Base-by-base conservation (phyloP, 164 flowering plant species). In the Vitis vinifera region DNA sequence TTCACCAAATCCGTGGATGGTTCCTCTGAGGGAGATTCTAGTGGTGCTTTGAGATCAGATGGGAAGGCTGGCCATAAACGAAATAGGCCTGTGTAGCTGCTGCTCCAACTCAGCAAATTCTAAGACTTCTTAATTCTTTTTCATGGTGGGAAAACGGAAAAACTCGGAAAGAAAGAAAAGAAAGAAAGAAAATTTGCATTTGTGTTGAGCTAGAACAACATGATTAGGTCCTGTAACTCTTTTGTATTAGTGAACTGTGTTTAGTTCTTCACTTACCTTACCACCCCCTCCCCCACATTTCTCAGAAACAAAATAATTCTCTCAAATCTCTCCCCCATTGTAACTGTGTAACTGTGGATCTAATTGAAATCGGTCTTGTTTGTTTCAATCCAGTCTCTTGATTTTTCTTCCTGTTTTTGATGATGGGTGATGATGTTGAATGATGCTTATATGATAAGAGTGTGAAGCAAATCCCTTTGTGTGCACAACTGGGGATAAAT, bases 21-120 rank as follows among this genome's bases (percentile, higher is more conserved):
- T 66, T 83, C 88, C 4, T 83, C 85, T 3, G 87, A 87, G 59
- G 91, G 86, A 1, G 91, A 83, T 29, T 83, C 85, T 0, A 76
- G 83, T 55, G 89, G 84, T 13, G 79, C 80, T 57, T n/a, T 79
- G 31, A 76, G 50, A 72, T 77, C 85, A 2, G 86, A 82, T 73
- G 83, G 79, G 23, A 84, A 76, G 71, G 77, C 78, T 47, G 72
- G 76, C 5, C 86, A 79, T 66, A 86, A 86, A 77, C 75, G 90
- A 75, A 73, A 30, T 58, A 77, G 87, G 71, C 78, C 84, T 52
- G 72, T 66, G 13, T 80, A 76, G 66, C 57, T 65, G 59, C 44
- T 37, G 44, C 44, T 37, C 44, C 44, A 37, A 37, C 44, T 37
- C 44, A 3, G 44, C 44, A 37, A 37, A 37, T 37, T 37, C 44